Conservation (phyloP, 129 eudicot genomes). For the Apium graveolens region DNA sequence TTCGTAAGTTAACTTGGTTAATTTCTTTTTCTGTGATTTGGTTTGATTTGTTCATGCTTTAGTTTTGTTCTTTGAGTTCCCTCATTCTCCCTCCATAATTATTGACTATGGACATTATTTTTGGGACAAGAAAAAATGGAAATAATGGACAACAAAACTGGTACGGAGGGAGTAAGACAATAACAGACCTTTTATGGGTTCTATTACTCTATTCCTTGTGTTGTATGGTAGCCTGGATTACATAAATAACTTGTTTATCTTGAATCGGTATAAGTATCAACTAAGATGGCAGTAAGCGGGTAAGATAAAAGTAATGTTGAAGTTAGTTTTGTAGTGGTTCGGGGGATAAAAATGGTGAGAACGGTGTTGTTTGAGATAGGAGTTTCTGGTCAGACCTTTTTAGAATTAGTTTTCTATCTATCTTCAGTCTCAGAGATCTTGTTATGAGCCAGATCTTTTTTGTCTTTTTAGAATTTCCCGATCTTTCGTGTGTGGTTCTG, state of each 20-base stretch:
- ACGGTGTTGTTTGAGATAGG: not conserved
- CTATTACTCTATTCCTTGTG: not conserved
- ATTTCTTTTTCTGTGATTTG: not conserved
- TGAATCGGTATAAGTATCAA: not conserved
- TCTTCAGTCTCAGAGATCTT: not conserved
- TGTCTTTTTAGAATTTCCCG: not conserved
- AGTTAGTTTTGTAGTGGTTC: not conserved
- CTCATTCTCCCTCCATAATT: no score
- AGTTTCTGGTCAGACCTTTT: not conserved
- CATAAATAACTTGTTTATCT: not conserved
- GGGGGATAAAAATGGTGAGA: not conserved
- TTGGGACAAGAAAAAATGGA: no score
- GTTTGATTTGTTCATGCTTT: not conserved
- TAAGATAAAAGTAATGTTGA: not conserved
- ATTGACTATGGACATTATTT: no score
- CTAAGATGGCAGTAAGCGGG: not conserved
- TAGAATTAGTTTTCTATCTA: not conserved
- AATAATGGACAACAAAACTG: no score
- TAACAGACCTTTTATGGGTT: not conserved
- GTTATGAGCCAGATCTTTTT: not conserved
- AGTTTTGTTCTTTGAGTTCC: not conserved
- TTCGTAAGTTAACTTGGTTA: conserved; percentile 51
- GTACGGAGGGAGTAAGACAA: no score
- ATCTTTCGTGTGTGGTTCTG: not conserved
- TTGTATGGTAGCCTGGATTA: not conserved